Evolutionary conservation across 305 asterid genomes (phyloP).

Genomic region (Lippia alba): DNA sequence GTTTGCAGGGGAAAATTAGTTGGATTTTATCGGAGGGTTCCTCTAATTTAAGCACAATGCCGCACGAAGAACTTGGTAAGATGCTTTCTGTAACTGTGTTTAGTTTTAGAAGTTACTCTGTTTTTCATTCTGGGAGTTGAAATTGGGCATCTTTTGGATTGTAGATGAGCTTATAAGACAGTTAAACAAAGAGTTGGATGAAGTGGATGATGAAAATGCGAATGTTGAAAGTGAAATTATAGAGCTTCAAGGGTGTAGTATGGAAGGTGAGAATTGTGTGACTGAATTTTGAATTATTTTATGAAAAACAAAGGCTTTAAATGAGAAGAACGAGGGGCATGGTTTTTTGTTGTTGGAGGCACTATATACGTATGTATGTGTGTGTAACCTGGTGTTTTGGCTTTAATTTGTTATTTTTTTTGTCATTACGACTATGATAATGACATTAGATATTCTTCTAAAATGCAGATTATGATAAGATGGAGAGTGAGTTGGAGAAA

Average conservation of each 20-base stretch:
- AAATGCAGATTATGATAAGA: slow-evolving; percentile 54
- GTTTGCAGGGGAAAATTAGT: slow-evolving; percentile 56
- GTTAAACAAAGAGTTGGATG: slow-evolving; percentile 58
- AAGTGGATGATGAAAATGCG: slow-evolving; percentile 61
- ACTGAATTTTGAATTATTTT: background rate
- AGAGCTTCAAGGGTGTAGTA: slow-evolving; percentile 53
- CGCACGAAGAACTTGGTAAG: slow-evolving; percentile 62
- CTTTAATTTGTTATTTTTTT: slow-evolving; percentile 23
- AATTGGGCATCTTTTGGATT: slow-evolving; percentile 17
- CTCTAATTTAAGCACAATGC: slow-evolving; percentile 47
- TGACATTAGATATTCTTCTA: slow-evolving; percentile 6
- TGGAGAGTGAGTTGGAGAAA: slow-evolving; percentile 69
- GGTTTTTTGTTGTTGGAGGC: background rate
- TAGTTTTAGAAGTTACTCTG: background rate
- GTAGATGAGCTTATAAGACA: slow-evolving; percentile 61
- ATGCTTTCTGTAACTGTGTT: slow-evolving; percentile 13
- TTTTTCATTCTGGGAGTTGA: slow-evolving; percentile 10
- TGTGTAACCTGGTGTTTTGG: background rate
- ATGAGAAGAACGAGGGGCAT: slow-evolving; percentile 12
- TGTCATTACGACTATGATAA: background rate
- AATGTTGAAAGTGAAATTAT: slow-evolving; percentile 53
- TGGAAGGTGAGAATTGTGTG: slow-evolving; percentile 54
- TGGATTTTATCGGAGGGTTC: slow-evolving; percentile 47
- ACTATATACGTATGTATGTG: background rate
- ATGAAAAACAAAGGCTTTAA: background rate